Evolutionary conservation across 352 stramenopile species (phyloP), one percentile per base, ranked within the genome.

Genomic region (Phytopythium oedochilum): DNA sequence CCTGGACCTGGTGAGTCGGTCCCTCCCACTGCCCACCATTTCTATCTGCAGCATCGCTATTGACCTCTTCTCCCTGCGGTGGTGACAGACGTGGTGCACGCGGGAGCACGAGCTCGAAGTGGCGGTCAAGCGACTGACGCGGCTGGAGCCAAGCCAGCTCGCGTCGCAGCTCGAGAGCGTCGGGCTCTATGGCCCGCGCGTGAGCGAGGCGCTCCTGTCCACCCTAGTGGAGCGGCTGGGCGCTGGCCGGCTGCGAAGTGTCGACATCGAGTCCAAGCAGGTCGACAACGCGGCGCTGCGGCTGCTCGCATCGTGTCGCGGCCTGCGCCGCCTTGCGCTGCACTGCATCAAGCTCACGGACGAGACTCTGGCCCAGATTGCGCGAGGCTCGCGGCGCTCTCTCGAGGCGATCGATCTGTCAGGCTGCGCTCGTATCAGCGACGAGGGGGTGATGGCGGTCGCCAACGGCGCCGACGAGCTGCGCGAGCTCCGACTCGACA

Each of bases 331-430:
- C 5, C 59, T 93, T 23, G 53, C 55, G 22, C 57, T 93, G 23
- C 70, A 84, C 59, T 93, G 83, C 57, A 85, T 93, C 59, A 91
- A 90, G 40, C 77, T 91, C 57, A 88, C 77, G 6, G 71, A 84
- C 52, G 36, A 49, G 3, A 69, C 74, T 22, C 55, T 93, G 2
- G 26, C 74, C 9, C 35, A 42, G 20, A 83, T 93, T 36, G 71
- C 77, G 4, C 64, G 53, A 0, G 39, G 49, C 2, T 35, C 59
- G 0, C 86, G 80, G 29, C 26, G 26, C 0, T 57, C 69, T 4
- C 75, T 97, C 1, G 55, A 57, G 11, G 54, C 48, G 4, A 58
- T 96, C 2, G 71, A 96, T 28, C 51, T 96, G 3, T 76, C 81
- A 0, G 88, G 87, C 18, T 96, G 86, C 57, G 76, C 73, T 7